Evolutionary conservation across 2,329 filamentous ascomycete species (phyloP).

Genomic region (Clonostachys chloroleuca): DNA sequence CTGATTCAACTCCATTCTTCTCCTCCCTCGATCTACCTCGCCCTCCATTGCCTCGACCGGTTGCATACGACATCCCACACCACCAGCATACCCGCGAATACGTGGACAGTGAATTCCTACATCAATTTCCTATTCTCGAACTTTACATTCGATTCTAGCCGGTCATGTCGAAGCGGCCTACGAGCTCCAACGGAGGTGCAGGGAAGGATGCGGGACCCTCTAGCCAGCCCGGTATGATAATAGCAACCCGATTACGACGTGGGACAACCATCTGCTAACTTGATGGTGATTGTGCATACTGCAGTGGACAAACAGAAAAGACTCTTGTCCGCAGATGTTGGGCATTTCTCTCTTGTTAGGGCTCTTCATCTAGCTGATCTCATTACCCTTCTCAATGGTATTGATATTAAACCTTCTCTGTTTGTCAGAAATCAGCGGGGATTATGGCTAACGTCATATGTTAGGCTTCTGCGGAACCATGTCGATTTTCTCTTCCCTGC

Average conservation of each 20-base stretch:
- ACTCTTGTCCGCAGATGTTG: slow-evolving; percentile 63
- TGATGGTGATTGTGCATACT: no score
- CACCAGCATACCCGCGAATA: no score
- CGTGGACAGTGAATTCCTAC: no score
- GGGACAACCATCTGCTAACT: no score
- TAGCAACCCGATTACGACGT: no score
- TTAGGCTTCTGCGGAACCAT: slow-evolving; percentile 80
- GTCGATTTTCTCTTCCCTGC: slow-evolving; percentile 92
- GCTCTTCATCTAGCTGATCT: slow-evolving; percentile 77
- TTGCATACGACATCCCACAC: no score
- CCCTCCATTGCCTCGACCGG: no score
- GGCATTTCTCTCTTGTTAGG: slow-evolving; percentile 67
- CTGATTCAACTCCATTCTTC: no score
- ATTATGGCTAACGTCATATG: not conserved
- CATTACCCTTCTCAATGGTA: slow-evolving; percentile 79
- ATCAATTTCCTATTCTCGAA: no score
- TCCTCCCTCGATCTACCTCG: no score
- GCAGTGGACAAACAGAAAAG: slow-evolving; percentile 66
- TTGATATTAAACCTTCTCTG: not conserved
- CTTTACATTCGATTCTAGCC: not conserved
- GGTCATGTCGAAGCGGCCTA: not conserved
- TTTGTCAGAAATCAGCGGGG: not conserved
- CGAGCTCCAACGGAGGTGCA: not conserved
- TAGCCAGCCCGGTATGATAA: no score
- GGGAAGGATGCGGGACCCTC: no score